A percentile compares a stretch with the other conserved stretches of the same genome.
phyloP scores from a whole-genome alignment of 2,329 filamentous ascomycete species.

The Xylaria hypoxylon region DNA sequence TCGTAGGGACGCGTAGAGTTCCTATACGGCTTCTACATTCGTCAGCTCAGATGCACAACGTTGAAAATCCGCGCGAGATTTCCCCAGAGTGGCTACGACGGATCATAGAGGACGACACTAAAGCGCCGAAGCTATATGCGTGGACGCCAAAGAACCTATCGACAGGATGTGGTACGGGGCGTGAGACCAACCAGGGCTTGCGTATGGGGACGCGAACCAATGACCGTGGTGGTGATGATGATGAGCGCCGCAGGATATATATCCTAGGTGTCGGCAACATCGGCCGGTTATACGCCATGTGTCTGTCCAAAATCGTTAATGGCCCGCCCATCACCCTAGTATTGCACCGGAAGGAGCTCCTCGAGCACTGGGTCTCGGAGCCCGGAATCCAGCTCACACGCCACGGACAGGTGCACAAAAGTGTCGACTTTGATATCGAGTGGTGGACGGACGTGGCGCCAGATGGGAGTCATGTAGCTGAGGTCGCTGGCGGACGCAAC shows the following conservation, averaged over 20 bases:
- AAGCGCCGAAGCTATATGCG: constrained; percentile 46
- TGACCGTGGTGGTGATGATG: neutral
- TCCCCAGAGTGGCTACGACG: constrained; percentile 43
- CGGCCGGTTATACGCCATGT: constrained; percentile 81
- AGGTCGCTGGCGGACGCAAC: constrained; percentile 54
- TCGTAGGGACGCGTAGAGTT: neutral
- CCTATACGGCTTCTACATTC: constrained; percentile 19
- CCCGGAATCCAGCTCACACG: constrained; percentile 61
- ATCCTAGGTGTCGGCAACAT: constrained; percentile 85
- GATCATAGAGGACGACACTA: constrained; percentile 39
- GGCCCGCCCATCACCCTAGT: constrained; percentile 83
- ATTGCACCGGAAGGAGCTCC: constrained; percentile 70
- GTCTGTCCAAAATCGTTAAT: constrained; percentile 68
- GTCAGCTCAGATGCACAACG: constrained; percentile 6
- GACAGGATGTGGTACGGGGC: neutral
- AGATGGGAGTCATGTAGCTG: constrained; percentile 51
- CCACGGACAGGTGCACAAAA: constrained; percentile 48
- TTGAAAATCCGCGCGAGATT: neutral
- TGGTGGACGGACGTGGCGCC: constrained; percentile 64
- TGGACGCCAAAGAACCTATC: constrained; percentile 47
- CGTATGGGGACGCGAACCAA: neutral
- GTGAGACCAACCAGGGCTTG: neutral
- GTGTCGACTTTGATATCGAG: constrained; percentile 62
- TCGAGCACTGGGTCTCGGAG: constrained; percentile 59
- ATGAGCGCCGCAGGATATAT: constrained; percentile 68